Conservation (phyloP, 2,329 filamentous ascomycete species). For the Neonectria hederae region DNA sequence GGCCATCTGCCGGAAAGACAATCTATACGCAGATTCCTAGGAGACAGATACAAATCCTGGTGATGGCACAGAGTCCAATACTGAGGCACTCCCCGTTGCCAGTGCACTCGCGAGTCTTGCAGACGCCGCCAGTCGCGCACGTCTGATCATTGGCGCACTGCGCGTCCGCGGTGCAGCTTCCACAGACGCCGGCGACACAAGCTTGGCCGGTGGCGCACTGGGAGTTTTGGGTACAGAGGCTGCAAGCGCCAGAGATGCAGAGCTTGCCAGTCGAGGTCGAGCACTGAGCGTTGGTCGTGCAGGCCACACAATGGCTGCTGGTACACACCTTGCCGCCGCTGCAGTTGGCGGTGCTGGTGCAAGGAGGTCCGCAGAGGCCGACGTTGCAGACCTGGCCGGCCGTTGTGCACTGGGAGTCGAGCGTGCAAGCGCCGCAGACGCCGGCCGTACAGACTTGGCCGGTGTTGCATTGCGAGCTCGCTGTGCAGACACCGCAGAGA, state of each 20-base stretch:
- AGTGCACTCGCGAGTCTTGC: neutral
- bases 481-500: neutral
- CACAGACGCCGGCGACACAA: slow-evolving; percentile 4
- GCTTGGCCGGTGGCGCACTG: slow-evolving; percentile 14
- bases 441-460: neutral
- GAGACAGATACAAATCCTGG: slow-evolving; percentile 2
- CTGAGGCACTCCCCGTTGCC: neutral
- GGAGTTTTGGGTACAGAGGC: slow-evolving; percentile 8
- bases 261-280: slow-evolving; percentile 8
- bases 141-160: neutral
- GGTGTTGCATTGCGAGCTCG: neutral
- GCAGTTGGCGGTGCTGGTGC: neutral
- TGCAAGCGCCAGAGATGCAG: slow-evolving; percentile 18
- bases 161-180: neutral
- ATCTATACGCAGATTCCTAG: slow-evolving; percentile 2
- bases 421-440: neutral
- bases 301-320: slow-evolving; percentile 1
- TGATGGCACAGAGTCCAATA: neutral
- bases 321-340: neutral
- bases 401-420: neutral
- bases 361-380: neutral
- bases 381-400: neutral
- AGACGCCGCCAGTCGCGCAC: neutral
- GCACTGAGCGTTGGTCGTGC: slow-evolving; percentile 20
- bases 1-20: neutral